Evolutionary conservation across 495 filamentous ascomycete genomes (phyloP).

Genomic region (Glonium stellatum): DNA sequence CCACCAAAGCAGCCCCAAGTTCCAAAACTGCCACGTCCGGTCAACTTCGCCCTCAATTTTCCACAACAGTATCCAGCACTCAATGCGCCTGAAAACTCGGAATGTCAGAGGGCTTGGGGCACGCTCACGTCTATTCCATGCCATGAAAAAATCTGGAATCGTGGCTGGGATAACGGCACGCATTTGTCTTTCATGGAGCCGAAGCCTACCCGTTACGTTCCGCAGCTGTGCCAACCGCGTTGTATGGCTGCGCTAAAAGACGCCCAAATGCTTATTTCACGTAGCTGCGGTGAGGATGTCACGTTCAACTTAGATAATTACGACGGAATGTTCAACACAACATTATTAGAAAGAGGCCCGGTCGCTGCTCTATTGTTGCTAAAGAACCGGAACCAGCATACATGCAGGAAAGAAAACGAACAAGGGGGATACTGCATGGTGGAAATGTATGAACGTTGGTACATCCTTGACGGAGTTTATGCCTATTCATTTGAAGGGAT

Average conservation of each 20-base stretch:
- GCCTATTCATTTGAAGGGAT: neutral
- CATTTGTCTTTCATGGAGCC: neutral
- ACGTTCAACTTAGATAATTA: neutral
- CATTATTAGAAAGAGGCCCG: neutral
- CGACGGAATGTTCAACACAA: neutral
- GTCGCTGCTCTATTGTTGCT: neutral
- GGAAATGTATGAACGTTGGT: neutral
- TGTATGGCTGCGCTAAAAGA: neutral
- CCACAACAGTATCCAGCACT: neutral
- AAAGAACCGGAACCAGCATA: neutral
- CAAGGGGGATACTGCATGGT: neutral
- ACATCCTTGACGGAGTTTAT: neutral
- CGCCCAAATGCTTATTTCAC: neutral
- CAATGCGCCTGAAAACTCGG: neutral
- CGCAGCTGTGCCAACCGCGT: neutral
- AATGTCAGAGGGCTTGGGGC: neutral
- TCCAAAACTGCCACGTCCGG: too few species aligned
- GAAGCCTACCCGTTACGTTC: neutral
- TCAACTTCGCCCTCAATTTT: neutral
- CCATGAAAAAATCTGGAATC: slow-evolving; percentile 1
- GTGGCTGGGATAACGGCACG: neutral
- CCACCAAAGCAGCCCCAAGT: too few species aligned
- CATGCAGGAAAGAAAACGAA: neutral
- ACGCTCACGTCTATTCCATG: neutral
- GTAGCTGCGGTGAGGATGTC: neutral